Percentiles rank a stretch among this genome's conserved stretches.
These are phyloP conservation scores for Fusarium marasasianum DNA, from an alignment of 2,329 filamentous ascomycete genomes.

Conservation along the genomic window DNA sequence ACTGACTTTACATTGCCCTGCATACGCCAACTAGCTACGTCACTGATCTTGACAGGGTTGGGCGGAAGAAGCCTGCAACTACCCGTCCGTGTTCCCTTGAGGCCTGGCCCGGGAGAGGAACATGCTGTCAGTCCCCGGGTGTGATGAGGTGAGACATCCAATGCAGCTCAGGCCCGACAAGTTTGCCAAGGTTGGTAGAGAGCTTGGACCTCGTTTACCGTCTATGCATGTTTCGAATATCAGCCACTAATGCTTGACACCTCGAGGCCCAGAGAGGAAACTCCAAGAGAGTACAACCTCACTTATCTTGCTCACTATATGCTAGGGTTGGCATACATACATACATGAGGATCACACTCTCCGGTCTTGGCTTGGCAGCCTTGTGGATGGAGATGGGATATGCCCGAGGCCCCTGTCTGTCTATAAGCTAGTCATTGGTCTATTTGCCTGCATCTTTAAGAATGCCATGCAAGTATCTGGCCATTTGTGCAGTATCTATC, in stretches of 20 bases:
- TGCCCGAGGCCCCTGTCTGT: background rate
- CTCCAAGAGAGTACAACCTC: background rate
- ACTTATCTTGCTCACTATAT: background rate
- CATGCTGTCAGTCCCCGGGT: background rate
- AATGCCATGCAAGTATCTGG: background rate
- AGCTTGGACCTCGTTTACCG: background rate
- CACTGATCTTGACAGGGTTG: background rate
- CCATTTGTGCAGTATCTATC: background rate
- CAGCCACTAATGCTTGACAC: background rate
- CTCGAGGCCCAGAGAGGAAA: background rate
- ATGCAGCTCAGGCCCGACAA: background rate
- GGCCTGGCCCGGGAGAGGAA: background rate
- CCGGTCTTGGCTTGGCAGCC: background rate
- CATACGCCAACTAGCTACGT: background rate
- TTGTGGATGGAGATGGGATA: background rate
- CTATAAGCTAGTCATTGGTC: background rate
- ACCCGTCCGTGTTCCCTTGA: background rate
- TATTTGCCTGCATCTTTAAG: background rate
- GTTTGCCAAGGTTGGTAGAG: background rate
- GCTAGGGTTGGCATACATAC: background rate
- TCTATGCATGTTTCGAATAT: background rate
- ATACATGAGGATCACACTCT: background rate
- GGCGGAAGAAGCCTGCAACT: background rate
- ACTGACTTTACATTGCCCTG: background rate
- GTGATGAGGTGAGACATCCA: background rate